Conservation (phyloP, 495 filamentous ascomycete species). For the Platismatia glauca region DNA sequence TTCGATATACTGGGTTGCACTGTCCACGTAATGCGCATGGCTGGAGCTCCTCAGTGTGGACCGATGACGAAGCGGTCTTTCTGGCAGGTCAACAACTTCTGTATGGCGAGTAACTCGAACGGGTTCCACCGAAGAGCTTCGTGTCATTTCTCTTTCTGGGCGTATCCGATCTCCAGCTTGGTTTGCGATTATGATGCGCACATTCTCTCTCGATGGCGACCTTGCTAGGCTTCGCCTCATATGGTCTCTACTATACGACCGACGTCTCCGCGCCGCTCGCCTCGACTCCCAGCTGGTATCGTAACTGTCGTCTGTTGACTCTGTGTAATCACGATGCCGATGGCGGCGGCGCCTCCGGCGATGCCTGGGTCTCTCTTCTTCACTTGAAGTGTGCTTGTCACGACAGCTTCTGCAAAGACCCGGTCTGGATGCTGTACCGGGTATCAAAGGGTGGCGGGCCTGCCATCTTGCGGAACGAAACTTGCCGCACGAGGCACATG, state of each 20-base stretch:
- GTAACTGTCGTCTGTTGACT: slow-evolving; percentile 15
- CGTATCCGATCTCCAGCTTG: slow-evolving; percentile 6
- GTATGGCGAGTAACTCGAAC: slow-evolving; percentile 13
- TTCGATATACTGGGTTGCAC: slow-evolving; percentile 6
- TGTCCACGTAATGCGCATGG: slow-evolving; percentile 1
- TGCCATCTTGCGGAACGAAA: slow-evolving; percentile 23
- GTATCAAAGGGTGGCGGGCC: slow-evolving; percentile 16
- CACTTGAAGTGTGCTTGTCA: slow-evolving; percentile 23
- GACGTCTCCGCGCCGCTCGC: slow-evolving; percentile 2
- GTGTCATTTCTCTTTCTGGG: not conserved
- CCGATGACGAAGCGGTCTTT: not conserved
- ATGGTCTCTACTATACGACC: not conserved
- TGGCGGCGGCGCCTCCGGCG: slow-evolving; percentile 8
- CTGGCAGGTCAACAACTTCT: slow-evolving; percentile 12
- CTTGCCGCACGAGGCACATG: slow-evolving; percentile 23
- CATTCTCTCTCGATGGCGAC: slow-evolving; percentile 15
- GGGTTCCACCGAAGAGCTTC: slow-evolving; percentile 12
- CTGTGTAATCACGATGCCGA: slow-evolving; percentile 8
- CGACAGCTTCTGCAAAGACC: slow-evolving; percentile 20
- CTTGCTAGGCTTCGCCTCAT: slow-evolving; percentile 1
- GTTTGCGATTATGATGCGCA: slow-evolving; percentile 19
- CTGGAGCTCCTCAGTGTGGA: slow-evolving; percentile 15
- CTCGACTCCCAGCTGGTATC: not conserved
- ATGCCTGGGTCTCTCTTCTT: slow-evolving; percentile 11
- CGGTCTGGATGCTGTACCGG: slow-evolving; percentile 16